Evolutionary conservation across 768 basidiomycete genomes (phyloP), one percentile per base, ranked within the genome.

Genomic region (Leccinum incarnatum): DNA sequence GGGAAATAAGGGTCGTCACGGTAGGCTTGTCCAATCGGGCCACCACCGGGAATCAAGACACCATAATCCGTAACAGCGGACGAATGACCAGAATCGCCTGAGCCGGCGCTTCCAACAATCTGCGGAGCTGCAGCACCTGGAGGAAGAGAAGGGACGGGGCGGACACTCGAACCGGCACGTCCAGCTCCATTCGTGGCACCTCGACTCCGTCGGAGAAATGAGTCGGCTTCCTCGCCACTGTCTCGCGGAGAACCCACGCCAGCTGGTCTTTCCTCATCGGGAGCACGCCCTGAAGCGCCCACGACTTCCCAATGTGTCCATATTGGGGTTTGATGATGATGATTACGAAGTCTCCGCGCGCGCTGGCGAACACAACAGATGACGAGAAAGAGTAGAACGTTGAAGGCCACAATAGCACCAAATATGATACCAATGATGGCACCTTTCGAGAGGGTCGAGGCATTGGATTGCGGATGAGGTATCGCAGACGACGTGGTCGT

Each of bases 201-300:
- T 17, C 62, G 62, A 58, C 75, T 76, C 1, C 70, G 74, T 54
- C 76, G 79, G 4, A 88, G 75, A 77, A 89, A 87, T 0, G 88
- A 77, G 65, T 88, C 87, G 3, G 72, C 76, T 68, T 89, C 88
- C 66, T 88, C 87, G 6, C 88, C 88, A 52, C 86, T 89, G 30
- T 80, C 79, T 10, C 87, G 78, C 1, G 88, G 86, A 25, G 84
- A 84, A 34, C 87, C 86, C 70, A 88, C 84, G n/a, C 85, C 87
- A 11, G 78, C 76, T 3, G 76, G 66, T 30, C 75, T 74, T 21
- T 74, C 79, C 14, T 66, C 69, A 11, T 74, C 71, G 1, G 56
- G 55, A 11, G 55, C 57, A 36, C 51, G 58, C 1, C 57, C 65
- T 8, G 63, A 58, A 15, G 73, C 69, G 12, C 73, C 71, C 27